Percentiles rank a stretch among this genome's conserved stretches.
These are phyloP conservation scores for Magnaporthiopsis rhizophila DNA, from an alignment of 2,329 filamentous ascomycete species.

Conservation along the genomic window DNA sequence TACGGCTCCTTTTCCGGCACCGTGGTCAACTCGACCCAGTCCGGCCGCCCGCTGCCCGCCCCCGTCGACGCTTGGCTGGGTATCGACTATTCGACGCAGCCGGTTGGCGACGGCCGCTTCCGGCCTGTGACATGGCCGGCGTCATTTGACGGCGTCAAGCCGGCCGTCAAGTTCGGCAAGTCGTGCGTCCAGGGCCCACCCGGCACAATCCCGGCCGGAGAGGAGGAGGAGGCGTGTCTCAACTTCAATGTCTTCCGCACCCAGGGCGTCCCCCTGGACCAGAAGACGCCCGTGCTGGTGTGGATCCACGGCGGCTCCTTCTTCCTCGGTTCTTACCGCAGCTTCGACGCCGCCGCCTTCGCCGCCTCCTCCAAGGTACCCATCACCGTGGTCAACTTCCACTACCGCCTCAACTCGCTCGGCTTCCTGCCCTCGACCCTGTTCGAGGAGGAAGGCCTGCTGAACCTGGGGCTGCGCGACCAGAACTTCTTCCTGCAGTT, in stretches of 20 bases:
- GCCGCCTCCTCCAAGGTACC: constrained; percentile 2
- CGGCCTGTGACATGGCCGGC: neutral
- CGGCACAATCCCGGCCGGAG: neutral
- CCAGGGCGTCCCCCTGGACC: constrained; percentile 1
- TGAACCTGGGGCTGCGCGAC: constrained; percentile 4
- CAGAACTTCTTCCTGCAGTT: constrained; percentile 3
- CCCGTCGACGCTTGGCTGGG: constrained; percentile 8
- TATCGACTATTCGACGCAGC: constrained; percentile 5
- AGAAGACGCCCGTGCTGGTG: constrained; percentile 4
- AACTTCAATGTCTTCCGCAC: constrained; percentile 6
- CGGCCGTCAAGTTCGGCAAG: constrained; percentile 4
- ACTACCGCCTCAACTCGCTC: constrained; percentile 1
- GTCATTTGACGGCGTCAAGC: constrained; percentile 5
- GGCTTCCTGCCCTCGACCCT: constrained; percentile 1
- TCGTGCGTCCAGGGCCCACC: constrained; percentile 4
- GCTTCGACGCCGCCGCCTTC: constrained; percentile 3
- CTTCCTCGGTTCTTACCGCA: neutral
- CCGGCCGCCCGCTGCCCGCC: neutral
- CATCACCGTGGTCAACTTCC: constrained; percentile 4
- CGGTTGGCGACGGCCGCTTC: constrained; percentile 3
- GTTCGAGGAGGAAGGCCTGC: constrained; percentile 1
- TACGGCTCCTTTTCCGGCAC: constrained; percentile 3
- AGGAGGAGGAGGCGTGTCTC: constrained; percentile 1
- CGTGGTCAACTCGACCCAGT: constrained; percentile 1
- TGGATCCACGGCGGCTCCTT: constrained; percentile 6